Conservation (phyloP, 495 filamentous ascomycete species). For the Daldinia bambusicola region DNA sequence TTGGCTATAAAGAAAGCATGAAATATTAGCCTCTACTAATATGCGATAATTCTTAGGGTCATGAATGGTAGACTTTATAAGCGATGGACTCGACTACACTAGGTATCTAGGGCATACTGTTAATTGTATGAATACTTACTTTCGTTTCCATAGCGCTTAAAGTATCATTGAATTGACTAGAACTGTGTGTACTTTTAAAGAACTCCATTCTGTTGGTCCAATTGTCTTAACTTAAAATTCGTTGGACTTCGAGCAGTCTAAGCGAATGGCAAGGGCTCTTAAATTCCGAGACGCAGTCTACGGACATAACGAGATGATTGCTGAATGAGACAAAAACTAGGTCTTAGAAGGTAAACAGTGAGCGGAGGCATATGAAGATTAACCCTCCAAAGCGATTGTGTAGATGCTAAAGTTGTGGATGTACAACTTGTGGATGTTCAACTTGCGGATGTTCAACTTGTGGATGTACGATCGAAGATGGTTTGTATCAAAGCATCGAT, state of each 20-base stretch:
- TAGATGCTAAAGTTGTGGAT: neutral
- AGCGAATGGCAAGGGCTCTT: neutral
- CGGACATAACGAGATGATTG: neutral
- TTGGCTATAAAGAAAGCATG: conserved; percentile 30
- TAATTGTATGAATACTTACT: neutral
- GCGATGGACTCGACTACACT: neutral
- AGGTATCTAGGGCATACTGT: neutral
- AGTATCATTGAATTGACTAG: neutral
- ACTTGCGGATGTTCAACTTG: neutral
- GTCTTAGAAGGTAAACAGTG: neutral
- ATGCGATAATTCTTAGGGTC: neutral
- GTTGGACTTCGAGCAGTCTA: neutral
- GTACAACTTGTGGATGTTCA: neutral
- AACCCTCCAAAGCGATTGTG: neutral
- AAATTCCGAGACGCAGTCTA: neutral
- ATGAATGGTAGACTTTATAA: neutral
- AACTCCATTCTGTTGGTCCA: neutral
- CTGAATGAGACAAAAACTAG: neutral
- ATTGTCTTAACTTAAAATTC: neutral
- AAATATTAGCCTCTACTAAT: conserved; percentile 22
- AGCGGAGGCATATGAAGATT: neutral
- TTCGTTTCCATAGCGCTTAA: neutral
- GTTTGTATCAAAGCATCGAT: neutral
- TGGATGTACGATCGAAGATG: neutral
- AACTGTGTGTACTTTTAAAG: neutral